Evolutionary conservation across 306 rosid species (phyloP).

Genomic region (Lupinus albus): DNA sequence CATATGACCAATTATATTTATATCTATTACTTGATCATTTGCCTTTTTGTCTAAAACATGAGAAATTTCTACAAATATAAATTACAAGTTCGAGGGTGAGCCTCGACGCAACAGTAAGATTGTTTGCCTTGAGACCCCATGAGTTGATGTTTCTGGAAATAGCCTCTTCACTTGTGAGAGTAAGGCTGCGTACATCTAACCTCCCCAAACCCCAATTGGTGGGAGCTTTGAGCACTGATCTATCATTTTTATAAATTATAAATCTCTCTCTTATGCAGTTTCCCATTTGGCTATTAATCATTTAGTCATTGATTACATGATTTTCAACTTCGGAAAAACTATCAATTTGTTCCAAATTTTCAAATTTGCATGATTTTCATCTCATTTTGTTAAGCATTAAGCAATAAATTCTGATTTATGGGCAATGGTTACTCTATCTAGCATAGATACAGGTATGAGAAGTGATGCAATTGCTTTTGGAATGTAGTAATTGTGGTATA

Average conservation of each 20-base stretch:
- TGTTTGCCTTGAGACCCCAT: too few relatives aligned
- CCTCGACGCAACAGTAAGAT: too few relatives aligned
- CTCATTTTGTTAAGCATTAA: background rate
- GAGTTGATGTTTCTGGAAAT: too few relatives aligned
- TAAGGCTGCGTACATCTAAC: too few relatives aligned
- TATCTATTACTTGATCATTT: background rate
- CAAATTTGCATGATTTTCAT: background rate
- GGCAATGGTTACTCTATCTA: background rate
- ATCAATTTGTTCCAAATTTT: background rate
- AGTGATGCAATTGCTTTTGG: background rate
- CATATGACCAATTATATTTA: background rate
- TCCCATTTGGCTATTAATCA: background rate
- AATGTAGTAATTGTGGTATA: conserved; percentile 4
- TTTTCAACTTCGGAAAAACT: background rate
- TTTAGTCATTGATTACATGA: background rate
- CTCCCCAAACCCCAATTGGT: too few relatives aligned
- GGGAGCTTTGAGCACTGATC: too few relatives aligned
- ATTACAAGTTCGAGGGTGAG: background rate
- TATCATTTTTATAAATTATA: too few relatives aligned
- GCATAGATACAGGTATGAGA: background rate
- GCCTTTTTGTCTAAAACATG: background rate
- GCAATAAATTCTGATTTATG: conserved; percentile 11
- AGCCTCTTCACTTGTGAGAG: too few relatives aligned
- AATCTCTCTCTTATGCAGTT: background rate
- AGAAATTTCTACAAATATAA: background rate